Evolutionary conservation across 805 yeast genomes (phyloP), one percentile per base, ranked within the genome.

Genomic region (Candida namnaoensis): DNA sequence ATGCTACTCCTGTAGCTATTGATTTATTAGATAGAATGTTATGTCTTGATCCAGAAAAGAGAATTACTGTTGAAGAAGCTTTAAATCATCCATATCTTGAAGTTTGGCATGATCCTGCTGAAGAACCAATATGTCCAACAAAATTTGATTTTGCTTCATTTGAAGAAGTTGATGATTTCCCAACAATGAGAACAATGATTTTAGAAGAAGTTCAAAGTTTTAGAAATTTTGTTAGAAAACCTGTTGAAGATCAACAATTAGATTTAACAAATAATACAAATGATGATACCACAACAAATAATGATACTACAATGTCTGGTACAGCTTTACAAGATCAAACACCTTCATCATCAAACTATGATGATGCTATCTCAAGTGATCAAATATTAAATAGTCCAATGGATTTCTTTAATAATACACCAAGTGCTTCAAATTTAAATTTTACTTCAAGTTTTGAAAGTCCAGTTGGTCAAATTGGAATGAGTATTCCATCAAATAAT

Each of bases 61-160:
- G 99, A 61, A 82, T 90, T 42, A 79, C 88, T 0, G 98, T 90
- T 4, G 88, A 84, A 44, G 83, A 88, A 51, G 97, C 98, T 0
- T 68, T 93, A 39, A 72, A 70, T 45, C 99, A 93, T 63, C 96
- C 96, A 8, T 93, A 91, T 58, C 64, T 93, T 42, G 71, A 80
- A 38, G 75, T 85, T 30, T 93, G 96, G 90, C 97, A 88, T 57
- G 96, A 88, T 61, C 93, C 96, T 6, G 74, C 76, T 28, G 98
- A 93, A 58, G 98, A 93, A 62, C 90, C 90, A 7, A 80, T 73
- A 38, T 88, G 96, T 58, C 76, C 78, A 37, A 70, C 76, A 2
- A 83, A 84, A 52, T 90, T 90, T 59, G 95, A 90, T 56, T 90
- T 90, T 58, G 42, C 49, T 14, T 70, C 85, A 6, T 90, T 90